Evolutionary conservation across 2,329 filamentous ascomycete genomes (phyloP).

Genomic region (Hypoxylon sp.): DNA sequence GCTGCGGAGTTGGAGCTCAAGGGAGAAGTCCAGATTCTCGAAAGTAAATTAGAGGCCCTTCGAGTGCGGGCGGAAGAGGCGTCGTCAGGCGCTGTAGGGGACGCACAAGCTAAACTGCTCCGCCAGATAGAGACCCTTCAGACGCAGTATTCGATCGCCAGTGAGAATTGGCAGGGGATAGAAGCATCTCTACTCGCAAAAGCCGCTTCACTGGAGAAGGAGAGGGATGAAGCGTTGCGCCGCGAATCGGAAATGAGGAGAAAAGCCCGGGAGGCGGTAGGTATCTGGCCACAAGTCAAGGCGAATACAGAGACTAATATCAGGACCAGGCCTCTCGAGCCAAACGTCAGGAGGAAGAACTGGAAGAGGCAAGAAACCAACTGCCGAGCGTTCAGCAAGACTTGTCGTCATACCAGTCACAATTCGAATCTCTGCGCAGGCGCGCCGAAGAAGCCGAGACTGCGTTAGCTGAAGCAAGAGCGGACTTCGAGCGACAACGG

Average conservation of each 20-base stretch:
- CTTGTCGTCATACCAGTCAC: slow-evolving; percentile 68
- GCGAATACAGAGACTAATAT: slow-evolving; percentile 46
- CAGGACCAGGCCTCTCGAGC: slow-evolving; percentile 68
- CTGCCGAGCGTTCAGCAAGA: slow-evolving; percentile 75
- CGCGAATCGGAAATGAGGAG: slow-evolving; percentile 89
- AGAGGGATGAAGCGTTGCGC: slow-evolving; percentile 85
- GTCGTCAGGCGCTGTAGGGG: slow-evolving; percentile 82
- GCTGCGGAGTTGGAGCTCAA: slow-evolving; percentile 81
- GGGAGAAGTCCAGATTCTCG: slow-evolving; percentile 80
- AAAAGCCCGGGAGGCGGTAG: slow-evolving; percentile 87
- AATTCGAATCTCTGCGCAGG: slow-evolving; percentile 72
- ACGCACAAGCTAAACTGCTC: slow-evolving; percentile 88
- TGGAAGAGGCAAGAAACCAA: slow-evolving; percentile 76
- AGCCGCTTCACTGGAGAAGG: slow-evolving; percentile 83
- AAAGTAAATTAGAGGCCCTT: slow-evolving; percentile 90
- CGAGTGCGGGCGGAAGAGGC: slow-evolving; percentile 89
- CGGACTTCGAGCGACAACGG: slow-evolving; percentile 65
- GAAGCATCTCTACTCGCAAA: slow-evolving; percentile 86
- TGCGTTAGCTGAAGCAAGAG: slow-evolving; percentile 67
- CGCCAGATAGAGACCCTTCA: slow-evolving; percentile 96
- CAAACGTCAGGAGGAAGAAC: slow-evolving; percentile 82
- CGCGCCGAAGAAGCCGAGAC: slow-evolving; percentile 75
- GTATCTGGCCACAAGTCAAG: slow-evolving; percentile 50
- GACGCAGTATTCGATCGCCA: slow-evolving; percentile 92
- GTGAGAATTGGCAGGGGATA: slow-evolving; percentile 97